Evolutionary conservation across 2,329 filamentous ascomycete species (phyloP).

Genomic region (Xylaria multiplex): DNA sequence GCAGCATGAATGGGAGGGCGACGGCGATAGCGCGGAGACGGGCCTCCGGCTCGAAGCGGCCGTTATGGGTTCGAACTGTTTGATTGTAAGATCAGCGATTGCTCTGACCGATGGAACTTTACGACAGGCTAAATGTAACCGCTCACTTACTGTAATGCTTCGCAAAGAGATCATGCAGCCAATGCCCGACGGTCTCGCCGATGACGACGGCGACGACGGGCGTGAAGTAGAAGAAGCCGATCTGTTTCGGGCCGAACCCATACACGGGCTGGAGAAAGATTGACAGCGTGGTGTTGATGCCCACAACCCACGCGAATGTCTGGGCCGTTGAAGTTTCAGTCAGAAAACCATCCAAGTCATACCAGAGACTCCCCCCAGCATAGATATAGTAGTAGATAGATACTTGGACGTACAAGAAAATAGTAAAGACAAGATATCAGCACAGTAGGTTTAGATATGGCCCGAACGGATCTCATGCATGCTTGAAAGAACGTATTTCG

Average conservation of each 20-base stretch:
- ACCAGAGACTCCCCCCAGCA: background rate
- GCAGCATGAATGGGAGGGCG: constrained; percentile 59
- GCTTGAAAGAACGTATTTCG: constrained; percentile 56
- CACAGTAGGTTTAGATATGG: constrained; percentile 54
- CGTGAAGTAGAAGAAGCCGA: constrained; percentile 68
- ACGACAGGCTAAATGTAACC: background rate
- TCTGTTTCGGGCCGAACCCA: constrained; percentile 59
- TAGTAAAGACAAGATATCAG: constrained; percentile 52
- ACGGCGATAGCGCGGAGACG: constrained; percentile 61
- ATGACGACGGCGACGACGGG: constrained; percentile 64
- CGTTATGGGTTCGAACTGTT: constrained; percentile 54
- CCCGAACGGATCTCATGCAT: constrained; percentile 52
- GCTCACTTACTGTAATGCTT: constrained; percentile 50
- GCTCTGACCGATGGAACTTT: background rate
- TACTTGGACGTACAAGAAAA: constrained; percentile 43
- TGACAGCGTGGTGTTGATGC: constrained; percentile 65
- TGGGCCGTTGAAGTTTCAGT: constrained; percentile 2
- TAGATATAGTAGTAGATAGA: background rate
- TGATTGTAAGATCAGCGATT: background rate
- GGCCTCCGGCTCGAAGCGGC: constrained; percentile 66
- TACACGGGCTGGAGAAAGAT: constrained; percentile 63
- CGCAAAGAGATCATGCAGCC: constrained; percentile 63
- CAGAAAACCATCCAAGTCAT: background rate
- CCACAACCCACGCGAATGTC: constrained; percentile 62
- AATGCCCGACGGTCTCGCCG: constrained; percentile 65